A percentile compares a stretch with the other conserved stretches of the same genome.
Evolutionary conservation across 176 grass and related monocot genomes (phyloP).

Genomic region (Triticum monococcum): DNA sequence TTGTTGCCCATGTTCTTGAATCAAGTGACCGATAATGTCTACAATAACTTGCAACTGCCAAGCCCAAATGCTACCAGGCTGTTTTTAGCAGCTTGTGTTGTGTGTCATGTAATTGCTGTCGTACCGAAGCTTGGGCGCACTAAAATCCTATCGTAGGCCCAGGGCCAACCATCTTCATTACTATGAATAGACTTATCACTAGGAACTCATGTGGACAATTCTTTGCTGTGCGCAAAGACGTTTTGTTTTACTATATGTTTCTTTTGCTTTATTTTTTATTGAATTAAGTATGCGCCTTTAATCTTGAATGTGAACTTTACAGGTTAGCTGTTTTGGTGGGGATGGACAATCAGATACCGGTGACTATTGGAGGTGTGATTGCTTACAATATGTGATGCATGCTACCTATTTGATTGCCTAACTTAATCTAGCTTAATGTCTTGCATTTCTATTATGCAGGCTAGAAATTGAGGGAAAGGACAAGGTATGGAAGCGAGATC

Average conservation of each 20-base stretch:
- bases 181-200: neutral
- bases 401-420: neutral
- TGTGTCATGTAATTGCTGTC: neutral
- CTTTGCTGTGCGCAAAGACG: neutral
- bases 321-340: slow-evolving; percentile 82
- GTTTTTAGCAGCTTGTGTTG: neutral
- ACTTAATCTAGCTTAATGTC: neutral
- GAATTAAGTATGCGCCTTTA: neutral
- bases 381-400: neutral
- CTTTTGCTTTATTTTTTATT: neutral
- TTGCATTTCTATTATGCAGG: slow-evolving; percentile 32
- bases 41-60: slow-evolving; percentile 6
- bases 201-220: neutral
- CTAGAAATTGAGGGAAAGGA: slow-evolving; percentile 72
- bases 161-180: neutral
- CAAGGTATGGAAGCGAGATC: slow-evolving; percentile 65
- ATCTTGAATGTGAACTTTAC: slow-evolving; percentile 27
- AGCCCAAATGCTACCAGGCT: neutral
- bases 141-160: neutral
- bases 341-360: slow-evolving; percentile 64
- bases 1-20: neutral
- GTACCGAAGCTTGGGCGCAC: neutral
- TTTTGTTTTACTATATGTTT: neutral
- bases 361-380: slow-evolving; percentile 68
- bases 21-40: neutral